Evolutionary conservation across 192 early-diverging fungal species (phyloP), one percentile per base, ranked within the genome.

Genomic region (Dispira simplex): DNA sequence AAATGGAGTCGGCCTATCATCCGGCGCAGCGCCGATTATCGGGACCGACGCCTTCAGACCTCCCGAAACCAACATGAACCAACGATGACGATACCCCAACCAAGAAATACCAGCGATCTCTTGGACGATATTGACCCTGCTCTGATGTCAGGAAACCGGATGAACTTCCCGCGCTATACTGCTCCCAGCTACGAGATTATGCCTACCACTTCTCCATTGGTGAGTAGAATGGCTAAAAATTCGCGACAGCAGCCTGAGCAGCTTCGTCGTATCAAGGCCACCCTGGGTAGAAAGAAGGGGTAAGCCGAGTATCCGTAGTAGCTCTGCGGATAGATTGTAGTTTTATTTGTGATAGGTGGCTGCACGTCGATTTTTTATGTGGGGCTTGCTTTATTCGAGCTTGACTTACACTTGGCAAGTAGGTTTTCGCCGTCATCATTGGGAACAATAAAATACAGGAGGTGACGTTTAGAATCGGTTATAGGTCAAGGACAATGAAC

Each of bases 1-100:
- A 85, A 80, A 68, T 95, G 91, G 90, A 90, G 85, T 68, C 79
- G 93, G 46, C 88, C 90, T 45, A 87, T 95, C 46, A 68, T 93
- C 45, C 81, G 84, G 9, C 80, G 89, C 55, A 89, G 86, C 66
- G 73, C 80, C 25, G 82, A 84, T 67, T 90, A 90, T 71, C 76
- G 78, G 18, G 83, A 84, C 74, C 64, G 72, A 49, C 55, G 68
- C 67, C 47, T 66, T 63, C 25, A 66, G 58, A 2, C 51, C 25
- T 21, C 67, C 54, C 11, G 14, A 23, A 13, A 54, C 46, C 16
- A 11, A 43, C 8, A 25, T 46, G n/a, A 55, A 53, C 46, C 70
- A 2, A 4, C 63, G 62, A 45, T 55, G 66, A 58, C 73, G 68
- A 16, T 54, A 44, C 23, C 46, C 46, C 32, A 45, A 43, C 20